Evolutionary conservation across 164 flowering plant species (phyloP), one percentile per base, ranked within the genome.

Genomic region (Magnolia kwangsiensis): DNA sequence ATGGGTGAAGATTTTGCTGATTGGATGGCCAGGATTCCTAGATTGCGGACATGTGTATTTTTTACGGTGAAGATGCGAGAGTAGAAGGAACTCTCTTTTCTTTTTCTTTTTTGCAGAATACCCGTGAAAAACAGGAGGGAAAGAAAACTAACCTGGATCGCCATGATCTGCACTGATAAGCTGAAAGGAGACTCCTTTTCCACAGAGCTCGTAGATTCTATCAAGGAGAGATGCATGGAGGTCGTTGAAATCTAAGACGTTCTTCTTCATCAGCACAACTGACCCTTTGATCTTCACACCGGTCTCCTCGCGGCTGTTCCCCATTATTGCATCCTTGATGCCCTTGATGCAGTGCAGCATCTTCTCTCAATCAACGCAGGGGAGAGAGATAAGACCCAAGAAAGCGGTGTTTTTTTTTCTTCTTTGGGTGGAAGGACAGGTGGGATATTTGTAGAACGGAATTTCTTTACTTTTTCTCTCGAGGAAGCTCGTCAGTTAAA

Each of bases 191-290:
- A 92, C 91, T 49, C 79, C 65, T 19, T 78, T 67, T 0, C 91
- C 89, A 0, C 86, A 7, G 20, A 88, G 63, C 83, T 88, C 93
- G 51, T 83, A 73, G 24, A 90, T 5, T 0, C 82, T 73, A 71
- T 90, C 93, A 10, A 84, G 67, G 27, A 88, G 2, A 6, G 87
- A 83, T 0, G 87, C 91, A 23, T 75, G 73, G 27, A 90, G 71
- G 70, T 89, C 92, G 21, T 86, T 85, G 77, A 87, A 79, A 77
- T 88, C 92, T 78, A 89, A 72, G 7, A 86, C 85, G 45, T 86
- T 89, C 86, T 90, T 90, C 90, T 89, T 92, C 92, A 86, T 88
- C 87, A 92, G 45, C 80, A 90, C 88, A 65, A 88, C 92, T 2
- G 74, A 78, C 21, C 92, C 97, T 65, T 80, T 83, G 11, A 92